A percentile compares a stretch with the other conserved stretches of the same genome.
These are phyloP conservation scores for Ceratobasidium sp. DNA, from an alignment of 1,284 basidiomycete species.

Conservation along the genomic window DNA sequence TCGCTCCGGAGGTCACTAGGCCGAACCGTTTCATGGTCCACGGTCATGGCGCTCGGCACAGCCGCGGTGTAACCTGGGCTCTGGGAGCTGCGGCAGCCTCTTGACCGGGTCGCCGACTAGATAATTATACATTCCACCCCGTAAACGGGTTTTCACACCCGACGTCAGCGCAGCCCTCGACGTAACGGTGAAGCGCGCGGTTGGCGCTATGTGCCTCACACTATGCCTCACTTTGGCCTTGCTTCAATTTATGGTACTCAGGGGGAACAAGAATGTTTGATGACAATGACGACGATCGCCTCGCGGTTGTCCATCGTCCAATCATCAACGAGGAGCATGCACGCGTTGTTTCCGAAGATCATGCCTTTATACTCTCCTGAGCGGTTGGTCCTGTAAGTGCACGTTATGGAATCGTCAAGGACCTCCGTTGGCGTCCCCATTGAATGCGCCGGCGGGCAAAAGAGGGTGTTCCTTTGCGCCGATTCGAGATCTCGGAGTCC, in stretches of 20 bases:
- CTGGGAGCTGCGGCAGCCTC: too few relatives aligned
- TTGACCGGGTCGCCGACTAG: too few relatives aligned
- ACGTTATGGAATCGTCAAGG: conserved; percentile 16
- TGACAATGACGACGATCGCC: conserved; percentile 18
- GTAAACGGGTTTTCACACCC: not conserved
- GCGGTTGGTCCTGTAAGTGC: not conserved
- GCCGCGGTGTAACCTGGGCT: too few relatives aligned
- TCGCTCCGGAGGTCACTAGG: conserved; percentile 5
- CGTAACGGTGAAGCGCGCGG: not conserved
- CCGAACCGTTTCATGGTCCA: conserved; percentile 16
- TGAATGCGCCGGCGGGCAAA: conserved; percentile 10
- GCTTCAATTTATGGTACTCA: not conserved
- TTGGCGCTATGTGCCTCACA: conserved; percentile 29
- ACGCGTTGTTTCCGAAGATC: conserved; percentile 3
- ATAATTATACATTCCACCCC: not conserved
- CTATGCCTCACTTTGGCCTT: not conserved
- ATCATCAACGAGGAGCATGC: not conserved
- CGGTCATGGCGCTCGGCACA: too few relatives aligned
- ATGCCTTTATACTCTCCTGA: not conserved
- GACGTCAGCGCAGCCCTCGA: not conserved
- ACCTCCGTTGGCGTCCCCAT: not conserved
- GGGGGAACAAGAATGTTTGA: conserved; percentile 34
- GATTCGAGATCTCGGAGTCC: conserved; percentile 13
- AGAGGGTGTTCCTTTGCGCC: conserved; percentile 16
- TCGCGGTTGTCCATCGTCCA: not conserved